Evolutionary conservation across 1,284 basidiomycete genomes (phyloP), one percentile per base, ranked within the genome.

Genomic region (Sporisorium scitamineum): DNA sequence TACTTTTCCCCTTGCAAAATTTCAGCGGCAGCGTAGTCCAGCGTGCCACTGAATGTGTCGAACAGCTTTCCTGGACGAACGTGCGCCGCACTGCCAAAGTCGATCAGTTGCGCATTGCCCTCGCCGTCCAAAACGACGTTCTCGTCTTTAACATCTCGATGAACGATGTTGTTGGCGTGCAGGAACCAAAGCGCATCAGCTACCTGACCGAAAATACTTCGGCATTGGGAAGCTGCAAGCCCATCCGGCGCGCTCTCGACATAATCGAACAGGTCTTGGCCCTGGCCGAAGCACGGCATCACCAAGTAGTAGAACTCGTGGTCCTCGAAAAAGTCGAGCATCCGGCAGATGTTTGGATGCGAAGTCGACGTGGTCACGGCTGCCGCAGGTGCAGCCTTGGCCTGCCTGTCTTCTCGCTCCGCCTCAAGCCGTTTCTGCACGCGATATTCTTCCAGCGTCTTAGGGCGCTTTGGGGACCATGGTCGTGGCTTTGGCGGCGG

Each of bases 131-230:
- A 83, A 32, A 89, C 88, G 41, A 99, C 94, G 85, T 99, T 99
- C 86, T 99, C 96, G 83, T 99, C 96, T 87, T 99, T 99, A 86
- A 99, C 91, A 84, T 99, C 97, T 69, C 96, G 93, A 87, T 99
- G 96, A 8, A 99, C 95, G 90, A 89, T 97, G 63, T 94, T 94
- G 81, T 93, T 94, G 22, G 90, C 89, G 86, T 99, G 96, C 61
- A 99, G 87, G 88, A 97, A 99, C 63, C 89, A 89, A 68, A 97
- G 87, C 2, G 94, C 95, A 86, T 97, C 95, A 29, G 94, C 93
- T 37, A 99, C 92, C 86, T 99, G 96, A 18, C 94, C 94, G 13
- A 98, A 89, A 83, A 97, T 94, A 61, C 90, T 92, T 76, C 94
- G 90, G 52, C 95, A 89, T 66, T 92, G 89, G 76, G 88, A 87